phyloP scores from a whole-genome alignment of 768 basidiomycete genomes.

The Lentinula sp. region DNA sequence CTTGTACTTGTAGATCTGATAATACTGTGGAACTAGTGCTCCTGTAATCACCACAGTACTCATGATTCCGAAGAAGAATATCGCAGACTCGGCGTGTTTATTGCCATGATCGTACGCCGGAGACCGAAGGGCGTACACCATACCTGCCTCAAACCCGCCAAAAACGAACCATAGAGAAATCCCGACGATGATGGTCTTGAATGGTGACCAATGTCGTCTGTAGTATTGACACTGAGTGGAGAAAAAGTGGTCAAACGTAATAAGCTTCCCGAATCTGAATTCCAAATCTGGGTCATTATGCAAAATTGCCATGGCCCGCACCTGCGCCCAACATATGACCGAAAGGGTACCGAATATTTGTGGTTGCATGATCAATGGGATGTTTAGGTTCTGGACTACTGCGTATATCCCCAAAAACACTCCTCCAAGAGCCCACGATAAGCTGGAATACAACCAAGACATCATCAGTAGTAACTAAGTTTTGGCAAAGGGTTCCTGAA shows the following conservation, averaged over 20 bases:
- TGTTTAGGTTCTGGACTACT: constrained; percentile 58
- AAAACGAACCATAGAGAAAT: constrained; percentile 33
- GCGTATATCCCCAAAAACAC: constrained; percentile 64
- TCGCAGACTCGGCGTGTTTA: constrained; percentile 15
- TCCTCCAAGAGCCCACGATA: constrained; percentile 56
- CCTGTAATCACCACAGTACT: constrained; percentile 50
- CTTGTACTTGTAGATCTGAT: constrained; percentile 61
- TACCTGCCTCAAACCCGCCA: constrained; percentile 52
- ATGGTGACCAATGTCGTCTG: constrained; percentile 32
- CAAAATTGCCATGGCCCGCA: constrained; percentile 18
- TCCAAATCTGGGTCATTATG: not conserved
- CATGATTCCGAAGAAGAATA: constrained; percentile 59
- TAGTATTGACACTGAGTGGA: constrained; percentile 64
- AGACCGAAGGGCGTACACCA: constrained; percentile 54
- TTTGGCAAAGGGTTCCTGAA: not conserved
- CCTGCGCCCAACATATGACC: constrained; percentile 63
- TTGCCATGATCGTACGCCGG: constrained; percentile 25
- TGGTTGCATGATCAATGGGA: constrained; percentile 67
- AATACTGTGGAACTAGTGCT: constrained; percentile 57
- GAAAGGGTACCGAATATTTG: constrained; percentile 58
- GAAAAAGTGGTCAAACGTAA: too few species aligned
- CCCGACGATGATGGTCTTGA: constrained; percentile 27
- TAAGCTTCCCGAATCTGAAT: not conserved
- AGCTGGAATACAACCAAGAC: constrained; percentile 20
- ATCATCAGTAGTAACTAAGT: not conserved